These are phyloP conservation scores for Diaporthe vaccinii DNA, from an alignment of 2,329 filamentous ascomycete genomes.

Conservation along the genomic window DNA sequence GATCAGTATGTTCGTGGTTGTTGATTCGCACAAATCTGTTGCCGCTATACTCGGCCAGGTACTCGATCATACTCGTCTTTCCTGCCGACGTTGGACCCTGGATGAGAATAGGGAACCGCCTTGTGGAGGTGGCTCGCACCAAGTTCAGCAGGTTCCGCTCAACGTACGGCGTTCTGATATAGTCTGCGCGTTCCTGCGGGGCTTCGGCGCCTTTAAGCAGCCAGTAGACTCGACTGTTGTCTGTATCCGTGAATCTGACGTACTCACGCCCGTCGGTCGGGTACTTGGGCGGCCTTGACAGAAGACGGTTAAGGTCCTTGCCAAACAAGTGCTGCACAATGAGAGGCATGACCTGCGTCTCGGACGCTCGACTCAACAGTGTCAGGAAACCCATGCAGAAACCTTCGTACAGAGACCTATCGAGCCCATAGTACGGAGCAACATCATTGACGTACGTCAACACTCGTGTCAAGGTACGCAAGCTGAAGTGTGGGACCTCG, in stretches of 20 bases:
- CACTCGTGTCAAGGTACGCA: constrained; percentile 91
- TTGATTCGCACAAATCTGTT: constrained; percentile 99
- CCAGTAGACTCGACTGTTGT: constrained; percentile 84
- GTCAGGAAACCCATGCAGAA: constrained; percentile 99
- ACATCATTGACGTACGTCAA: constrained; percentile 91
- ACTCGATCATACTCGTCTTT: constrained; percentile 99
- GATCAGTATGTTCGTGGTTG: constrained; percentile 98
- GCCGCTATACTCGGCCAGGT: constrained; percentile 94
- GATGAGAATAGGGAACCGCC: constrained; percentile 92
- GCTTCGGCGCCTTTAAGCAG: constrained; percentile 80
- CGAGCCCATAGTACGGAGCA: constrained; percentile 84
- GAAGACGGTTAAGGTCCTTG: constrained; percentile 75
- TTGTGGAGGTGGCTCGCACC: constrained; percentile 91
- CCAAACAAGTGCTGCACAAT: constrained; percentile 86
- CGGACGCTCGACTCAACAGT: constrained; percentile 84
- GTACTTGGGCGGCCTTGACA: constrained; percentile 82
- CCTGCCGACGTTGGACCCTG: constrained; percentile 97
- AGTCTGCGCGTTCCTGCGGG: constrained; percentile 83
- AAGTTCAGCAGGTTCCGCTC: constrained; percentile 95
- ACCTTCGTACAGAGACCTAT: constrained; percentile 90
- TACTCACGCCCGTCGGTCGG: constrained; percentile 83
- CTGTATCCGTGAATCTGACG: constrained; percentile 80
- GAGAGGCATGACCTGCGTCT: constrained; percentile 81
- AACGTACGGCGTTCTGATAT: constrained; percentile 97
- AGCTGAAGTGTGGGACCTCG: constrained; percentile 96